phyloP scores from a whole-genome alignment of 768 basidiomycete genomes.

The Mycena vulgaris region DNA sequence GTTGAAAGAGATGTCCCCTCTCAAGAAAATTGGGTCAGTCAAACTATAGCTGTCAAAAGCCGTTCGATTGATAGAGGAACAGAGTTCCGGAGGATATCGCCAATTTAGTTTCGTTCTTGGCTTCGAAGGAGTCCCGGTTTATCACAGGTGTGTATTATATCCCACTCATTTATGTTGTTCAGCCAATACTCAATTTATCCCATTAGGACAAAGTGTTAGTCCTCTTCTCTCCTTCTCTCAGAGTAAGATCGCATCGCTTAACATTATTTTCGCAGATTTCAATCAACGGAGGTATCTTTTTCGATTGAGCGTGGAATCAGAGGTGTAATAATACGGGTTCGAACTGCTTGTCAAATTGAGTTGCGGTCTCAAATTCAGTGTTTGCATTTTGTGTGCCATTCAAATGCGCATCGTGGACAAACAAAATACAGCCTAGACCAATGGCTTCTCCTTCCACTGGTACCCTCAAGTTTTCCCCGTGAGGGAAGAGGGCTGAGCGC shows the following conservation, averaged over 20 bases:
- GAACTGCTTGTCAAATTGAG: no score
- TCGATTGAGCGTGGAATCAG: constrained; percentile 23
- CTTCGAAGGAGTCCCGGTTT: constrained; percentile 45
- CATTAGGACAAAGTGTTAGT: constrained; percentile 26
- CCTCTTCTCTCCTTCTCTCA: neutral
- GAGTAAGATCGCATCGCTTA: no score
- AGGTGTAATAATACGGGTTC: no score
- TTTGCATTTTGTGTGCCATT: no score
- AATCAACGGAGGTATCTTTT: constrained; percentile 21
- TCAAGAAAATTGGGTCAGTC: constrained; percentile 11
- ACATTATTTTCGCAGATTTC: constrained; percentile 16
- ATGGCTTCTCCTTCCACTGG: no score
- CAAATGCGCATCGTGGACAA: no score
- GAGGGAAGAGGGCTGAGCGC: no score
- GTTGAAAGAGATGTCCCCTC: constrained; percentile 17
- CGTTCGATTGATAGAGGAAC: neutral
- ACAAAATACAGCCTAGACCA: no score
- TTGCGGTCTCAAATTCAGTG: no score
- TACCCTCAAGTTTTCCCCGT: no score
- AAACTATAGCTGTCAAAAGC: neutral
- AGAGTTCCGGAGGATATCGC: constrained; percentile 45
- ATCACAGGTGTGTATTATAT: constrained; percentile 46
- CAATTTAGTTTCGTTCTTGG: constrained; percentile 48
- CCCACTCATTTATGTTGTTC: no score
- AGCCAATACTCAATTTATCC: no score